Conservation (phyloP, 2,329 filamentous ascomycete species). For the Orbilia blumenaviensis region DNA sequence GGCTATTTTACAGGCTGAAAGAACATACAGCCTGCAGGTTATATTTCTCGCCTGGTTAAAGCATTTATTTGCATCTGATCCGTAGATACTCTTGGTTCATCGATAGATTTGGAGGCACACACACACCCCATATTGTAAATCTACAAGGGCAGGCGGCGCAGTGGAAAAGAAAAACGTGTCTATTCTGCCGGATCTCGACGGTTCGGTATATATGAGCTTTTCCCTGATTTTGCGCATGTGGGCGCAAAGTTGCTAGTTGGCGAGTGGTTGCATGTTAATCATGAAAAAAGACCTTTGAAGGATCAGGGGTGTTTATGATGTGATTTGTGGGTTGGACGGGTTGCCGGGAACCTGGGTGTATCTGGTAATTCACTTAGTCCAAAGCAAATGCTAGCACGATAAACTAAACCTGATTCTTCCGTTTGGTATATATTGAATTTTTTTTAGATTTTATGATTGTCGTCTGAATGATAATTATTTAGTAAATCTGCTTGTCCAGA, state of each 20-base stretch:
- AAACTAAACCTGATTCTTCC: too few species aligned
- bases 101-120: too few species aligned
- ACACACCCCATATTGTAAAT: neutral
- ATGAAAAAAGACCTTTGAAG: neutral
- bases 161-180: conserved; percentile 33
- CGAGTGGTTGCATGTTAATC: neutral
- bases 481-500: too few species aligned
- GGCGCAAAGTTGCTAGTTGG: neutral
- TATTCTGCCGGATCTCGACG: conserved; percentile 28
- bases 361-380: conserved; percentile 10
- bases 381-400: too few species aligned
- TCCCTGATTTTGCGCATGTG: neutral
- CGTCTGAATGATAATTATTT: too few species aligned
- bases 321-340: neutral
- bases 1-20: conserved; percentile 46
- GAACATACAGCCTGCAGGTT: conserved; percentile 13
- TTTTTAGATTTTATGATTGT: too few species aligned
- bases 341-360: neutral
- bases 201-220: neutral
- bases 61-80: conserved; percentile 1
- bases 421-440: too few species aligned
- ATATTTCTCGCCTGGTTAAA: conserved; percentile 15
- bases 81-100: neutral
- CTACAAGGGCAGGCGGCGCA: neutral
- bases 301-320: conserved; percentile 6